Evolutionary conservation across 345 rosid genomes (phyloP).

Genomic region (Cardamine chenopodiifolia): DNA sequence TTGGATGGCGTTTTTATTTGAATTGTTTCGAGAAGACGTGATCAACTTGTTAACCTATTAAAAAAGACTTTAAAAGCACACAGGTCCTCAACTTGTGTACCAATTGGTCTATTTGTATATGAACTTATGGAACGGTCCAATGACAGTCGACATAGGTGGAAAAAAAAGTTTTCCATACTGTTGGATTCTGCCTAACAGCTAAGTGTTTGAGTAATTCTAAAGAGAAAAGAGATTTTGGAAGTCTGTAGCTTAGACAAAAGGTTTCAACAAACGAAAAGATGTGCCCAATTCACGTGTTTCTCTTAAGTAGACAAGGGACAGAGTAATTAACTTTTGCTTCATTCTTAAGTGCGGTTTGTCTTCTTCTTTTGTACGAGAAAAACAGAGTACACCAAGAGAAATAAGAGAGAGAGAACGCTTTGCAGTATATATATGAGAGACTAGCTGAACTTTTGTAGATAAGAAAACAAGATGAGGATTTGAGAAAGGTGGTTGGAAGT

Average conservation of each 20-base stretch:
- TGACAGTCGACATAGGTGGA: background rate
- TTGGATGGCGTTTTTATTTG: background rate
- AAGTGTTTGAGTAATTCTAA: too few species aligned
- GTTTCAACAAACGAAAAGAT: too few species aligned
- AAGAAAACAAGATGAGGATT: background rate
- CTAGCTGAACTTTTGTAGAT: too few species aligned
- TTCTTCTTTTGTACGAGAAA: too few species aligned
- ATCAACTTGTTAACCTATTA: constrained; percentile 1
- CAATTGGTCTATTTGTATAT: background rate
- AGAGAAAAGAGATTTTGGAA: too few species aligned
- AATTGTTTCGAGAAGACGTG: background rate
- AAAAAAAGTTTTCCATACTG: too few species aligned
- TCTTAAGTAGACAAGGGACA: background rate
- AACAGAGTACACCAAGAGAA: background rate
- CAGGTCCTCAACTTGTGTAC: background rate
- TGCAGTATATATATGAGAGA: too few species aligned
- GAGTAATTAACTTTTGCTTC: background rate
- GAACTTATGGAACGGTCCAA: background rate
- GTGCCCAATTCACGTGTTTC: background rate
- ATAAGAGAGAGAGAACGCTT: background rate
- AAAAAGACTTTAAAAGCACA: background rate
- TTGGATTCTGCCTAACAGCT: too few species aligned
- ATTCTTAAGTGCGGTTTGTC: too few species aligned
- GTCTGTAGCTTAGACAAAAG: too few species aligned
- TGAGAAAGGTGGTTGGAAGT: background rate